phyloP scores from a whole-genome alignment of 148 eudicot species.

The Chenopodium suecicum region DNA sequence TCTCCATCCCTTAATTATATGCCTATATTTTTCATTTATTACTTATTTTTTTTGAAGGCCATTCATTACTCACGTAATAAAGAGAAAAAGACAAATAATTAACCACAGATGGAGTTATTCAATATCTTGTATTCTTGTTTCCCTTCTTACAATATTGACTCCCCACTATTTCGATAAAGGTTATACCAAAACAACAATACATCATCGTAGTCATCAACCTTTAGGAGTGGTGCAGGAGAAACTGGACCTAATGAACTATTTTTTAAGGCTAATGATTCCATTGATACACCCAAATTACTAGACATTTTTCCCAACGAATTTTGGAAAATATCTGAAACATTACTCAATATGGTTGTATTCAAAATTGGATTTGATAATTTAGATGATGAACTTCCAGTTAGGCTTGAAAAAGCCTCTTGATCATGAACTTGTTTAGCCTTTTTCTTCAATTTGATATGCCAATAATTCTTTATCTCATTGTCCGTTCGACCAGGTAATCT shows the following conservation, averaged over 20 bases:
- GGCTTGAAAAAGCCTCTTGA: background rate
- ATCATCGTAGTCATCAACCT: background rate
- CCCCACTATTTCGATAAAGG: background rate
- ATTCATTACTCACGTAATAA: no score
- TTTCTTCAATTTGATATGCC: conserved; percentile 29
- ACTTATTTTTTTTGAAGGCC: no score
- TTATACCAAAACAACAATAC: conserved; percentile 8
- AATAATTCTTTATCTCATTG: conserved; percentile 34
- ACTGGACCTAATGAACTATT: background rate
- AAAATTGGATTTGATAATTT: background rate
- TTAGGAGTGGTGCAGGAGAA: background rate
- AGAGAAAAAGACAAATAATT: no score
- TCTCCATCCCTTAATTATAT: no score
- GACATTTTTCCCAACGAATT: background rate
- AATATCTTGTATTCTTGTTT: no score
- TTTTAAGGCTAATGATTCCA: background rate
- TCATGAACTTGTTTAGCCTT: conserved; percentile 9
- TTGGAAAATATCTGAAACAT: background rate
- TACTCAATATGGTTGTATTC: background rate
- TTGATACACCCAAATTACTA: background rate
- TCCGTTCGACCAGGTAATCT: conserved; percentile 34
- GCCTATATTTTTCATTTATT: no score
- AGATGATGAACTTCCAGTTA: background rate
- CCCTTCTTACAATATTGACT: no score
- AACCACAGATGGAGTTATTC: no score